These are phyloP conservation scores for Chaetomium globosum DNA, from an alignment of 2,329 filamentous ascomycete species.

Conservation along the genomic window DNA sequence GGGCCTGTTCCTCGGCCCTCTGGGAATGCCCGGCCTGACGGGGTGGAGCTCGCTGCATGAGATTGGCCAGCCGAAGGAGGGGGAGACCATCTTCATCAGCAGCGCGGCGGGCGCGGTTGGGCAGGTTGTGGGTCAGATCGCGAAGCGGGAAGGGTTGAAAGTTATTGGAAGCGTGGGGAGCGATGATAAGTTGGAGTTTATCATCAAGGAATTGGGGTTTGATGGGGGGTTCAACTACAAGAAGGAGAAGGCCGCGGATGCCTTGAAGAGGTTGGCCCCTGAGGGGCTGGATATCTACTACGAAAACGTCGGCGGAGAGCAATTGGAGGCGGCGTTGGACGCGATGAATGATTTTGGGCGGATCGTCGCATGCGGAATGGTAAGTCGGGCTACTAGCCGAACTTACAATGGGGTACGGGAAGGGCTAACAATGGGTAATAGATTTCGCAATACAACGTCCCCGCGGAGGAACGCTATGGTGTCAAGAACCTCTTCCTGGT, in stretches of 20 bases:
- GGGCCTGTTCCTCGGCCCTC: slow-evolving; percentile 70
- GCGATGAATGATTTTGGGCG: slow-evolving; percentile 64
- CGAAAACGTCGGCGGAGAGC: slow-evolving; percentile 58
- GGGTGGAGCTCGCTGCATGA: slow-evolving; percentile 64
- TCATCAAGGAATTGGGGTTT: slow-evolving; percentile 54
- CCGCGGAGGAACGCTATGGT: slow-evolving; percentile 59
- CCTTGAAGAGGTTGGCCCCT: slow-evolving; percentile 70
- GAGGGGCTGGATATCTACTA: slow-evolving; percentile 72
- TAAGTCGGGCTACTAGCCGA: slow-evolving; percentile 39
- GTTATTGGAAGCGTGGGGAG: slow-evolving; percentile 81
- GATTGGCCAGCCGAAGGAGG: slow-evolving; percentile 71
- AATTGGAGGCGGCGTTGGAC: slow-evolving; percentile 51
- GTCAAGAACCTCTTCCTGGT: slow-evolving; percentile 67
- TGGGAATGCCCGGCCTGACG: slow-evolving; percentile 56
- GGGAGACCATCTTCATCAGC: slow-evolving; percentile 80
- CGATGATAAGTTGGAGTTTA: slow-evolving; percentile 76
- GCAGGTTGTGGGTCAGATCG: slow-evolving; percentile 79
- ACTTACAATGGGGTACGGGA: background rate
- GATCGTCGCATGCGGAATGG: slow-evolving; percentile 66
- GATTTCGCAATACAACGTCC: slow-evolving; percentile 75
- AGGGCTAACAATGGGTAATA: slow-evolving; percentile 35
- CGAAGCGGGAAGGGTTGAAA: slow-evolving; percentile 75
- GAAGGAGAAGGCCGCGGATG: slow-evolving; percentile 70
- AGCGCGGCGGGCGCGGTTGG: slow-evolving; percentile 81
- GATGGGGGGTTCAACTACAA: slow-evolving; percentile 83